Evolutionary conservation across 257 asterid genomes (phyloP), one percentile per base, ranked within the genome.

Genomic region (Penstemon newberryi): DNA sequence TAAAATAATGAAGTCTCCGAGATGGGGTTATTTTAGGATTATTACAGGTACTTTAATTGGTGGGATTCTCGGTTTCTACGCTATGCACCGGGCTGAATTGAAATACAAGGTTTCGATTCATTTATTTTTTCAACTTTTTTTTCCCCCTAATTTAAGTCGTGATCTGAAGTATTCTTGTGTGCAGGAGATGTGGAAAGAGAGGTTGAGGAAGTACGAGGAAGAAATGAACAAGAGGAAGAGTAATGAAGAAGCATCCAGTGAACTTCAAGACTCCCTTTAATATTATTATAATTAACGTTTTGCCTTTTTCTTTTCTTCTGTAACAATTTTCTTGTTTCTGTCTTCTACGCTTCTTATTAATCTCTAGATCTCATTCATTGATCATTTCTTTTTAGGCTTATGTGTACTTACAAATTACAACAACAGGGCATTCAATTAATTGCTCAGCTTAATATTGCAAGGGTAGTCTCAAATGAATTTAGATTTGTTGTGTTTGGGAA

Each of bases 1-100:
- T 6, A 45, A 0, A 7, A 62, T 60, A 57, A 83, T 84, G 96
- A 83, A 53, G 75, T 69, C 86, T 74, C 82, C 89, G 19, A 78
- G 89, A 53, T 92, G 96, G 98, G 97, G 93, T 4, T 89, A 90
- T 75, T 70, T 88, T 53, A 77, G 96, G 77, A 92, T 92, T 18
- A 92, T 92, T 53, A 8, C 89, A 1, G 97, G 98, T 37, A 90
- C 98, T 13, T 36, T 90, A 51, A 40, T 59, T 7, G 96, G 98
- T 62, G 98, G 96, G 11, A 63, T 82, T 12, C 73, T 86, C 42
- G 96, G 98, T 6, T 92, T 92, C 83, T 92, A 89, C 51, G 67
- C 65, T 56, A 92, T 92, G 96, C 92, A 92, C 68, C 95, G 89
- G 33, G 95, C 88, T 38, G 96, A 89, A 49, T 85, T 86, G 78